Conservation (phyloP, 345 rosid genomes). For the Camelina sativa region DNA sequence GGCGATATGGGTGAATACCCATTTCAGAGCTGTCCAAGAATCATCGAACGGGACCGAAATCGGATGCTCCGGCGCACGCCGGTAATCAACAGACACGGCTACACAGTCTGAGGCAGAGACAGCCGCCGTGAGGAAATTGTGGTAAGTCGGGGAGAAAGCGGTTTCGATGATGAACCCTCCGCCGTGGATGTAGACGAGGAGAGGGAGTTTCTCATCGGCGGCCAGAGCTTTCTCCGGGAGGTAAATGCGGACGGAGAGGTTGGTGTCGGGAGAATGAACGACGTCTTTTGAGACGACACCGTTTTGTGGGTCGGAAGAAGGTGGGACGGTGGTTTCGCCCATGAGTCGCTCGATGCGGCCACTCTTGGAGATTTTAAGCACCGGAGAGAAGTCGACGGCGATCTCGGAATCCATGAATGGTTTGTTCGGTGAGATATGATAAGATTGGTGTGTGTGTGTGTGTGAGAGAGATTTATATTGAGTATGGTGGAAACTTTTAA, state of each 20-base stretch:
- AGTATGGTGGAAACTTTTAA: not conserved
- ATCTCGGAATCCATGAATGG: slow-evolving; percentile 43
- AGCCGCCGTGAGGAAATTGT: slow-evolving; percentile 42
- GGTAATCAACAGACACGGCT: slow-evolving; percentile 57
- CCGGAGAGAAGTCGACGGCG: slow-evolving; percentile 45
- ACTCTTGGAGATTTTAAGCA: slow-evolving; percentile 48
- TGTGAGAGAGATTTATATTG: not conserved
- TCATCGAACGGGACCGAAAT: slow-evolving; percentile 60
- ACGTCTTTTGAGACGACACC: slow-evolving; percentile 53
- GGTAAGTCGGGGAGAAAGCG: slow-evolving; percentile 48
- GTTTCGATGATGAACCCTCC: slow-evolving; percentile 58
- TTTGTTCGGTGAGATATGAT: slow-evolving; percentile 4
- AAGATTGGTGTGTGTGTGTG: not conserved
- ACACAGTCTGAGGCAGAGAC: slow-evolving; percentile 47
- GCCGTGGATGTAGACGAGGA: slow-evolving; percentile 62
- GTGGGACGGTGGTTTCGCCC: slow-evolving; percentile 45
- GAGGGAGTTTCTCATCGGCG: slow-evolving; percentile 47
- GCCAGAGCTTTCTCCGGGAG: slow-evolving; percentile 32
- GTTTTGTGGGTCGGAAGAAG: slow-evolving; percentile 45
- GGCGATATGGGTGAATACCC: slow-evolving; percentile 57
- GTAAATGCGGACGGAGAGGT: slow-evolving; percentile 48
- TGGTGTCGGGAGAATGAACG: slow-evolving; percentile 40
- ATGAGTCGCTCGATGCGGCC: slow-evolving; percentile 58
- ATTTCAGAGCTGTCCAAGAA: slow-evolving; percentile 59
- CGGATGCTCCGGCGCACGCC: slow-evolving; percentile 70